These are phyloP conservation scores for Starmerella potacharoeniae DNA, from an alignment of 805 yeast genomes.

Conservation along the genomic window DNA sequence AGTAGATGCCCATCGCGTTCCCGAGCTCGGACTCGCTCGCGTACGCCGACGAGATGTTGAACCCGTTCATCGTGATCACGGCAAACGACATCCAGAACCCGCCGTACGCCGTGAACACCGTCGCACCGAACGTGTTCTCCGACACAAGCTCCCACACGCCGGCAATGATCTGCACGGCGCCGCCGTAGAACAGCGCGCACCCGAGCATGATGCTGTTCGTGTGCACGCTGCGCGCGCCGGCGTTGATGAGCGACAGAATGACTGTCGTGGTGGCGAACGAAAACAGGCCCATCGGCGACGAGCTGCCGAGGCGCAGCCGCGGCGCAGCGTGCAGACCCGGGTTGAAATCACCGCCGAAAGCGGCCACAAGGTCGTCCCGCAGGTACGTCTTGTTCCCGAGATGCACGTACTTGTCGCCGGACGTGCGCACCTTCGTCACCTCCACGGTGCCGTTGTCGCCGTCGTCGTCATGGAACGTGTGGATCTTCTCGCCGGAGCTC, in stretches of 20 bases:
- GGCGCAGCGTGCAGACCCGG: constrained; percentile 35
- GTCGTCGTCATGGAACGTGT: not conserved
- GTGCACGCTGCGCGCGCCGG: constrained; percentile 47
- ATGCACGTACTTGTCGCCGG: constrained; percentile 26
- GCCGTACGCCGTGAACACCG: constrained; percentile 36
- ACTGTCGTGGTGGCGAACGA: constrained; percentile 55
- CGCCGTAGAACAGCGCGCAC: constrained; percentile 53
- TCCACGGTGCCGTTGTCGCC: not conserved
- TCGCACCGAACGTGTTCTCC: constrained; percentile 57
- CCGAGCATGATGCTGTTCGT: constrained; percentile 48
- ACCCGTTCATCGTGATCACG: constrained; percentile 42
- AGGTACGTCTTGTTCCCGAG: constrained; percentile 34
- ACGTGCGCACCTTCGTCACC: constrained; percentile 11
- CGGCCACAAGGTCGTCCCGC: constrained; percentile 42
- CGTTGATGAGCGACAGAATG: constrained; percentile 43
- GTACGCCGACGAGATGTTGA: constrained; percentile 39
- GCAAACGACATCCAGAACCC: constrained; percentile 60
- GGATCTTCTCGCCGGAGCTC: not conserved
- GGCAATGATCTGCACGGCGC: constrained; percentile 48
- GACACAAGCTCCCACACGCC: constrained; percentile 58
- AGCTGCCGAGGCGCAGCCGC: constrained; percentile 43
- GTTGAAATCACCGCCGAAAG: constrained; percentile 50
- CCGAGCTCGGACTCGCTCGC: constrained; percentile 25
- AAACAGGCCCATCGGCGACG: constrained; percentile 52
- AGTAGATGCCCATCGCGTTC: constrained; percentile 48